Base-by-base conservation (phyloP, 805 yeast species). In the Scheffersomyces coipomensis region DNA sequence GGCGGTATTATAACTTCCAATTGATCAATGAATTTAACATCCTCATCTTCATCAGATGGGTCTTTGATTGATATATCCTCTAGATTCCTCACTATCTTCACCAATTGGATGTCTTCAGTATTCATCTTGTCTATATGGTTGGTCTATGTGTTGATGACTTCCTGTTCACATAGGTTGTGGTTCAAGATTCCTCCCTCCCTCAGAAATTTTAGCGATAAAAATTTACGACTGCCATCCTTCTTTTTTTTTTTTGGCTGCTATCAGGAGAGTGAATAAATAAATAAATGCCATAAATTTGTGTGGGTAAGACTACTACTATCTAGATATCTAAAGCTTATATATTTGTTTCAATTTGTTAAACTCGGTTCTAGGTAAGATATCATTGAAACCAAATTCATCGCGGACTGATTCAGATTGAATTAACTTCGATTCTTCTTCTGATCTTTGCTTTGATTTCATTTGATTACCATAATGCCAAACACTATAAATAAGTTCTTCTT, bases 401-500 rank as follows among this genome's bases (percentile, higher is more conserved):
- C 51, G 42, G 7, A 41, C 25, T n/a, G 48, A 34, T 46, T 43
- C 46, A n/a, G 53, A 42, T 13, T 46, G 45, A 33, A 81, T 78
- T 70, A 84, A 68, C 21, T 64, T 66, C 19, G 64, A 55, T 51
- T 84, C 90, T 67, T 76, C 80, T 0, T 61, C 66, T 1, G 77
- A 64, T 46, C 89, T 64, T 35, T 63, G 59, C 33, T 64, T 64
- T 3, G 62, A 48, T 23, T 58, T 56, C 77, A 84, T 72, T 51
- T 79, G 85, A 6, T 73, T 69, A 3, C 83, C 85, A 38, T 57
- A 40, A 35, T 77, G 66, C 55, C 77, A 68, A 17, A 83, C 52
- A 15, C 78, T 75, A 60, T 77, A 70, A 22, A 84, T 80, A 42
- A 84, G 58, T 43, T 80, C 85, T 54, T 84, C 90, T 46, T 83